Evolutionary conservation across 768 basidiomycete species (phyloP).

Genomic region (Russula sp.): DNA sequence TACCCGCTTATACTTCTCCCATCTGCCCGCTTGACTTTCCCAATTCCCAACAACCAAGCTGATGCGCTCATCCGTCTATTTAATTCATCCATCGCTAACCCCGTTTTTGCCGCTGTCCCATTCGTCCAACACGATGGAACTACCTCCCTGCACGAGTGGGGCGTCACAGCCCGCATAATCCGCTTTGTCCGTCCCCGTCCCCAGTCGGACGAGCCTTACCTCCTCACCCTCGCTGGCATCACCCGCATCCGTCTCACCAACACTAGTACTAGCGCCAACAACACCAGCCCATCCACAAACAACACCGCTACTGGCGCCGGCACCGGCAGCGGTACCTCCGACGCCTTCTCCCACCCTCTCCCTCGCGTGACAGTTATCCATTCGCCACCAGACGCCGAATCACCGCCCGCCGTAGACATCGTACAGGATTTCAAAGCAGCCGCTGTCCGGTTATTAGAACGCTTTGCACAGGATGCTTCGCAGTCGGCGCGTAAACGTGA

Average conservation of each 20-base stretch:
- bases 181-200: constrained; percentile 62
- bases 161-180: constrained; percentile 67
- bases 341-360: constrained; percentile 35
- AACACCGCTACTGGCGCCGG: neutral
- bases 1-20: constrained; percentile 76
- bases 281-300: constrained; percentile 33
- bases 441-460: constrained; percentile 63
- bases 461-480: constrained; percentile 47
- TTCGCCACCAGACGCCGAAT: constrained; percentile 39
- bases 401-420: constrained; percentile 49
- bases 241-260: constrained; percentile 57
- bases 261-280: neutral
- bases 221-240: constrained; percentile 70
- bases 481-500: constrained; percentile 53
- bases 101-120: constrained; percentile 67
- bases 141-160: constrained; percentile 49
- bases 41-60: constrained; percentile 58
- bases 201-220: constrained; percentile 57
- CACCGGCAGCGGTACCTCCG: constrained; percentile 33
- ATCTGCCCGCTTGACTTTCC: constrained; percentile 63
- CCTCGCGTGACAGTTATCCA: constrained; percentile 33
- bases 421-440: constrained; percentile 68
- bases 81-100: constrained; percentile 65
- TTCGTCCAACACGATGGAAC: constrained; percentile 37
- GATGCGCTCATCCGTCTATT: constrained; percentile 64